Percentiles rank a stretch among this genome's conserved stretches.
Evolutionary conservation across 2,329 filamentous ascomycete genomes (phyloP).

Genomic region (Fusarium luffae): DNA sequence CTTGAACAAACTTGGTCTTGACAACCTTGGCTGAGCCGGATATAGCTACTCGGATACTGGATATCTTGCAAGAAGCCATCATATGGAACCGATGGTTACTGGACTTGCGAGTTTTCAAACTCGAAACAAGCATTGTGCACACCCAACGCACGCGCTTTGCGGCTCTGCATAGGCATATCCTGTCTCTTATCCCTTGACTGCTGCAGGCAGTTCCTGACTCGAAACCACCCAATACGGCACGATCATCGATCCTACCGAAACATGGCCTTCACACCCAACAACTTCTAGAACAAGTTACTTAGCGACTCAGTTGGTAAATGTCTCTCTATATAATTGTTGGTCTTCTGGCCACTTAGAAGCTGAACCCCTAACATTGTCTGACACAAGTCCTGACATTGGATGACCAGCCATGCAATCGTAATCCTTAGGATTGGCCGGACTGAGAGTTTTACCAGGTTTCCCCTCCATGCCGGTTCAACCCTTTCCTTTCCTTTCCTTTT

Average conservation of each 20-base stretch:
- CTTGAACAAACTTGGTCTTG: background rate
- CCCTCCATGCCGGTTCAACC: slow-evolving; percentile 9
- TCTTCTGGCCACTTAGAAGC: slow-evolving; percentile 4
- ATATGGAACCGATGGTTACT: background rate
- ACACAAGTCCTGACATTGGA: background rate
- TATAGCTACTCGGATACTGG: background rate
- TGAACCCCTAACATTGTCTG: slow-evolving; percentile 18
- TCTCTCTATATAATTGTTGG: slow-evolving; percentile 6
- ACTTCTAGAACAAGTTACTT: slow-evolving; percentile 32
- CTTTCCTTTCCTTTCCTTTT: background rate
- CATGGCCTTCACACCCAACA: slow-evolving; percentile 10
- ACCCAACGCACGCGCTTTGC: slow-evolving; percentile 1
- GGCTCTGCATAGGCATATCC: slow-evolving; percentile 21
- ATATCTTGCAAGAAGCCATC: background rate
- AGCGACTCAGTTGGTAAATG: slow-evolving; percentile 19
- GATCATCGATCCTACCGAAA: slow-evolving; percentile 32
- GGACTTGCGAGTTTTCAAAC: background rate
- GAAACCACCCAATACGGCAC: slow-evolving; percentile 13
- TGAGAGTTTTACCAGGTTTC: slow-evolving; percentile 6
- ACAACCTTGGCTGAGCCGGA: background rate
- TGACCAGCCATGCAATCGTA: background rate
- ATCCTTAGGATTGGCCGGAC: slow-evolving; percentile 10
- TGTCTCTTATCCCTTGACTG: slow-evolving; percentile 5
- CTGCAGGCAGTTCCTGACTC: slow-evolving; percentile 24
- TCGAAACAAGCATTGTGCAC: background rate